phyloP scores from a whole-genome alignment of 139 green algal genomes.

The Closterium sp. region DNA sequence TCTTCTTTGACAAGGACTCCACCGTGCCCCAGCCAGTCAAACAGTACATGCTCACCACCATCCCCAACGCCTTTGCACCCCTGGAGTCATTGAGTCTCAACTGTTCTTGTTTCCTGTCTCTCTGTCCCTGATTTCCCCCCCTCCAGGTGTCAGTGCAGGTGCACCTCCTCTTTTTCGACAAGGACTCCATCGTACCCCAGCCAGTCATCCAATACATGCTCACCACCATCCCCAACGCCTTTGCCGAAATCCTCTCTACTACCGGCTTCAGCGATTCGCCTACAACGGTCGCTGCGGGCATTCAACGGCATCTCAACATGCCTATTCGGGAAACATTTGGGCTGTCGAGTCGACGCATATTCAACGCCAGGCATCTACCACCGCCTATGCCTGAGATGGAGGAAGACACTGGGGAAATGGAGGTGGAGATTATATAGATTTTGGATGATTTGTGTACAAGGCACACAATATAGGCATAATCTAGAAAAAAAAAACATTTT shows the following conservation, averaged over 20 bases:
- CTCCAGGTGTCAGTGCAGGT: slow-evolving; percentile 15
- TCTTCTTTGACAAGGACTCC: slow-evolving; percentile 3
- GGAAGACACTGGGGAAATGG: neutral
- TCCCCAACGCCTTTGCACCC: neutral
- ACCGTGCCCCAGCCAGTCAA: slow-evolving; percentile 21
- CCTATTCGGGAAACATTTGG: neutral
- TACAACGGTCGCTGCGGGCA: neutral
- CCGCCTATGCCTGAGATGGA: neutral
- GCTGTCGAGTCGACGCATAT: neutral
- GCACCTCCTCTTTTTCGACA: slow-evolving; percentile 14
- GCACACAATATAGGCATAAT: too few species aligned
- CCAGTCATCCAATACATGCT: slow-evolving; percentile 26
- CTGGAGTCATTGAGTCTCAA: too few species aligned
- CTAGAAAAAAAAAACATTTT: too few species aligned
- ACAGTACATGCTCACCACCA: slow-evolving; percentile 27
- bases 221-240: slow-evolving; percentile 9
- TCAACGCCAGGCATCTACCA: neutral
- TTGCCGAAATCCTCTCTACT: neutral
- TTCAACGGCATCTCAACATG: slow-evolving; percentile 1
- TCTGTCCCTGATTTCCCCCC: too few species aligned
- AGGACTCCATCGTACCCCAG: slow-evolving; percentile 22
- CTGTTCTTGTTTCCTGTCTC: too few species aligned
- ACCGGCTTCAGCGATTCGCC: neutral
- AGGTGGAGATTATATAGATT: neutral
- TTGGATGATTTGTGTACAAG: too few species aligned